phyloP scores from a whole-genome alignment of 1,139 yeast species.

The Geotrichum macrosporum region DNA sequence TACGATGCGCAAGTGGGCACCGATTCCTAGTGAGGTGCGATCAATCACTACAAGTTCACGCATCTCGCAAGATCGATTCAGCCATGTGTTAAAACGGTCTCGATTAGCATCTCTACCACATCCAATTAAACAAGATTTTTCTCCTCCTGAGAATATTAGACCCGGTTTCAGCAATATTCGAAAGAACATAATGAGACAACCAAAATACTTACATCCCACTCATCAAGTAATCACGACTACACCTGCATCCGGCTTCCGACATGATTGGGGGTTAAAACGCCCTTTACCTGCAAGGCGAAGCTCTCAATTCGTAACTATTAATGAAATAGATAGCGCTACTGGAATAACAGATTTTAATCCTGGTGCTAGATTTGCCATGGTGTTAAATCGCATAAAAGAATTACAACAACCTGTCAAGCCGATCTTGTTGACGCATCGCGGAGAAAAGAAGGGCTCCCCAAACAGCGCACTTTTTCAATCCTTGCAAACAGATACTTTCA shows the following conservation, averaged over 20 bases:
- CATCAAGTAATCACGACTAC: slow-evolving; percentile 52
- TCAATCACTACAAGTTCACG: slow-evolving; percentile 4
- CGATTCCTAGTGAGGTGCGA: slow-evolving; percentile 9
- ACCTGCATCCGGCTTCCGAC: slow-evolving; percentile 45
- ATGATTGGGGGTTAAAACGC: slow-evolving; percentile 54
- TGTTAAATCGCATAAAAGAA: slow-evolving; percentile 48
- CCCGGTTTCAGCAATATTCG: background rate
- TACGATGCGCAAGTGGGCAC: slow-evolving; percentile 11
- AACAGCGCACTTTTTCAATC: background rate
- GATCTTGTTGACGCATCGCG: background rate
- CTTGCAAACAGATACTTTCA: background rate
- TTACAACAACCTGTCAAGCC: slow-evolving; percentile 40
- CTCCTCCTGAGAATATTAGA: background rate
- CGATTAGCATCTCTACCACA: slow-evolving; percentile 10
- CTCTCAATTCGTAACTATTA: slow-evolving; percentile 44
- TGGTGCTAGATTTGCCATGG: slow-evolving; percentile 45
- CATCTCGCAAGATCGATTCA: slow-evolving; percentile 3
- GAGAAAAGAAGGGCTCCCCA: background rate
- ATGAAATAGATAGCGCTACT: slow-evolving; percentile 47
- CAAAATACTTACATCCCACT: slow-evolving; percentile 37
- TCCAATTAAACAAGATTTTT: background rate
- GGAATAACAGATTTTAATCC: slow-evolving; percentile 49
- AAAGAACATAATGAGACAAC: background rate
- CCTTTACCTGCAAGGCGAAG: slow-evolving; percentile 46
- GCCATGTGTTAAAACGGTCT: slow-evolving; percentile 4